Evolutionary conservation across 495 filamentous ascomycete genomes (phyloP).

Genomic region (Aspergillus cristatus): DNA sequence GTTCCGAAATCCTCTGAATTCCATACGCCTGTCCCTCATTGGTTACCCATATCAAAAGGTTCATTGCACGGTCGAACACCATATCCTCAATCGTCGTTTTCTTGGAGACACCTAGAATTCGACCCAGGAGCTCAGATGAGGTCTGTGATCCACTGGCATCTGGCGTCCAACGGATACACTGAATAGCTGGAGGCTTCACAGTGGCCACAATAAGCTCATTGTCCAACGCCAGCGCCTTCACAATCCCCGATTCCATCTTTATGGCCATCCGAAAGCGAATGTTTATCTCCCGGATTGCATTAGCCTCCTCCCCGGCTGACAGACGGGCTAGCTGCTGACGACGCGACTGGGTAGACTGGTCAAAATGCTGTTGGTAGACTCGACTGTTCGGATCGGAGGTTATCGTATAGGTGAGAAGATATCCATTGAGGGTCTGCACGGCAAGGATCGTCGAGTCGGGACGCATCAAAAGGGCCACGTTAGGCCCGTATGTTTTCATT

Average conservation of each 20-base stretch:
- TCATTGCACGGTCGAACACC: constrained; percentile 97
- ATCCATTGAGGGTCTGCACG: constrained; percentile 81
- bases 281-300: constrained; percentile 74
- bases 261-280: constrained; percentile 96
- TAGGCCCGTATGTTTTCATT: constrained; percentile 72
- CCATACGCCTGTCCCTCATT: constrained; percentile 86
- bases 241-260: constrained; percentile 93
- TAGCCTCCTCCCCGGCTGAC: constrained; percentile 55
- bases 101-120: constrained; percentile 75
- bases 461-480: constrained; percentile 73
- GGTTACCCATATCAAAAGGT: constrained; percentile 87
- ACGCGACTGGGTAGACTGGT: constrained; percentile 56
- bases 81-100: constrained; percentile 70
- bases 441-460: constrained; percentile 89
- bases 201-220: constrained; percentile 93
- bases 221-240: constrained; percentile 77
- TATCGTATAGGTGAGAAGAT: constrained; percentile 88
- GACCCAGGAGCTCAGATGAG: constrained; percentile 78
- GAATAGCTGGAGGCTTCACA: constrained; percentile 82
- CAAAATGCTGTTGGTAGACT: constrained; percentile 76
- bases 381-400: constrained; percentile 71
- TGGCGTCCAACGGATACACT: constrained; percentile 91
- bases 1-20: constrained; percentile 58
- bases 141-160: constrained; percentile 77
- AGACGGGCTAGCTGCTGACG: constrained; percentile 63